These are phyloP conservation scores for Lactarius indigo DNA, from an alignment of 768 basidiomycete genomes.

Conservation along the genomic window DNA sequence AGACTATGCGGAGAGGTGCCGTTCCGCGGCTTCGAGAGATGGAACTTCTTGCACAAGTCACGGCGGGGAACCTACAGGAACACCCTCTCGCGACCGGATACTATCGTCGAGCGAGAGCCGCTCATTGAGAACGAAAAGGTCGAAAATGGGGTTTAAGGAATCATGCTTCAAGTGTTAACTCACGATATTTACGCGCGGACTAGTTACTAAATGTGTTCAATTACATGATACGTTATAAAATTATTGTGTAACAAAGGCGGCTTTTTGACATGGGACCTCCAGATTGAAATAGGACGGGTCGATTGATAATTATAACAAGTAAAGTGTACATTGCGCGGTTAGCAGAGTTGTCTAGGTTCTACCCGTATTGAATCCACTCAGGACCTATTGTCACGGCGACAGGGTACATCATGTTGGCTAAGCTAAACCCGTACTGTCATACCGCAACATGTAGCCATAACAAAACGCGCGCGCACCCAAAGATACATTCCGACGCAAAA, in stretches of 20 bases:
- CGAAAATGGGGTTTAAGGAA: background rate
- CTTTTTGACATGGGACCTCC: background rate
- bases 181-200: background rate
- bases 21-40: conserved; percentile 19
- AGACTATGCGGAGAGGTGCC: conserved; percentile 20
- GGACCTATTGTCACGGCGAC: too few relatives aligned
- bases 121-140: conserved; percentile 1
- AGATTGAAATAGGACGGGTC: background rate
- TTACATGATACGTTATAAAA: background rate
- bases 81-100: conserved; percentile 11
- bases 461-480: too few relatives aligned
- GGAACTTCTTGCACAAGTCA: conserved; percentile 15
- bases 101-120: background rate
- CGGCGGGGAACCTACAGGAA: background rate
- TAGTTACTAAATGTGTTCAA: background rate
- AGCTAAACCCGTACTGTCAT: too few relatives aligned
- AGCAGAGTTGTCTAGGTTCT: background rate
- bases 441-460: too few relatives aligned
- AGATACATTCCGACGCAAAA: too few relatives aligned
- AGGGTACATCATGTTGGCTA: too few relatives aligned
- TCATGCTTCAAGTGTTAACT: background rate
- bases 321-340: too few relatives aligned
- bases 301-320: background rate
- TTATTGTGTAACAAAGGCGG: background rate
- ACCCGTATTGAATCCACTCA: too few relatives aligned